phyloP scores from a whole-genome alignment of 331 rosid genomes.

The Quercus lobata region DNA sequence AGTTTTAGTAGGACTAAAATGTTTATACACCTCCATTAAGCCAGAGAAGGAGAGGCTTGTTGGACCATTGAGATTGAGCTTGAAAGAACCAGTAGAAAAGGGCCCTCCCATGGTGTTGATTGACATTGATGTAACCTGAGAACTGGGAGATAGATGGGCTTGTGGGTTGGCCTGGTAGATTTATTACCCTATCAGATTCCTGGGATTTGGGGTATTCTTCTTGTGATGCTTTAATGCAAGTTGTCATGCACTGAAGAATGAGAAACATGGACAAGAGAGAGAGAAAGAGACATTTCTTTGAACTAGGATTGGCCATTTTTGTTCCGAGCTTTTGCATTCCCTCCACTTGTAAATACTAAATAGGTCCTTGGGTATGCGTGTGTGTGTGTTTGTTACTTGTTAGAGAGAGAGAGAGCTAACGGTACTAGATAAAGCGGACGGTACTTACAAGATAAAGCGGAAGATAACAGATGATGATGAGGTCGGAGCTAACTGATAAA shows the following conservation, averaged over 20 bases:
- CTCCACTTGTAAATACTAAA: neutral
- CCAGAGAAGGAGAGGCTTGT: constrained; percentile 58
- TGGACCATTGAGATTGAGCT: constrained; percentile 46
- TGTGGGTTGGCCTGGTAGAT: constrained; percentile 52
- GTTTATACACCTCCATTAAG: constrained; percentile 46
- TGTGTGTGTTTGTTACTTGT: neutral
- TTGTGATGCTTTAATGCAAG: constrained; percentile 26
- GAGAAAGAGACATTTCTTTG: constrained; percentile 17
- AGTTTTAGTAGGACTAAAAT: neutral
- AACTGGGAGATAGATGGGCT: constrained; percentile 50
- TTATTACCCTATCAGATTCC: constrained; percentile 36
- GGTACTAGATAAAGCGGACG: too few relatives aligned
- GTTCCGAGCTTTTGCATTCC: constrained; percentile 9
- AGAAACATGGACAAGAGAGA: constrained; percentile 13
- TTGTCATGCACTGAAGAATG: neutral
- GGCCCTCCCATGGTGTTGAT: constrained; percentile 48
- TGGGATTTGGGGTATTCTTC: constrained; percentile 19
- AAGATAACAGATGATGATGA: too few relatives aligned
- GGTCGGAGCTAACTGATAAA: too few relatives aligned
- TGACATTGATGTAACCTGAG: constrained; percentile 48
- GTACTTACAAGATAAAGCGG: too few relatives aligned
- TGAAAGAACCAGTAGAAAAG: constrained; percentile 63
- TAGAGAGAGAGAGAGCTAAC: too few relatives aligned
- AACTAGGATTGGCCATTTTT: constrained; percentile 7
- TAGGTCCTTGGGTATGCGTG: too few relatives aligned